Conservation (phyloP, 768 basidiomycete species). For the Xerocomellus amylosporus region DNA sequence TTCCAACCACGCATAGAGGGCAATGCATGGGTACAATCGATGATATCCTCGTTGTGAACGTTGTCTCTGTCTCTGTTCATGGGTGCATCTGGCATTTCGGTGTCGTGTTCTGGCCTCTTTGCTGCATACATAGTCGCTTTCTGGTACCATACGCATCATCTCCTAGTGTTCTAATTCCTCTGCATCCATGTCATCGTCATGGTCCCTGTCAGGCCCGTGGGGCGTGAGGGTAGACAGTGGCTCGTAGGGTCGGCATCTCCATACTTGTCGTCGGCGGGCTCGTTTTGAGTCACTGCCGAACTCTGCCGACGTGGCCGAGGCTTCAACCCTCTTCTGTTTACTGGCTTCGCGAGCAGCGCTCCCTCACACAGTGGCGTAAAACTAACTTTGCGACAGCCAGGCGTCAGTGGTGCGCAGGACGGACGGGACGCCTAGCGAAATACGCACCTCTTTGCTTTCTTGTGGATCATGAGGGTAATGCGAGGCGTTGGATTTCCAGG, state of each 20-base stretch:
- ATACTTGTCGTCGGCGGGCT: conserved; percentile 1
- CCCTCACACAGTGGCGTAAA: conserved; percentile 71
- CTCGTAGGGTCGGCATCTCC: too few species aligned
- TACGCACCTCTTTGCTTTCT: conserved; percentile 86
- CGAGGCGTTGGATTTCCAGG: conserved; percentile 95
- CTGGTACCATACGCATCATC: conserved; percentile 4
- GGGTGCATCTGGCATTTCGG: too few species aligned
- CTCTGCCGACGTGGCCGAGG: not conserved
- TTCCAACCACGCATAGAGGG: conserved; percentile 68
- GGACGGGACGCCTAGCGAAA: not conserved
- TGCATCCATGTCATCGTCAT: conserved; percentile 9
- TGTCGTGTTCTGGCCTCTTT: not conserved
- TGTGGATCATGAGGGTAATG: conserved; percentile 90
- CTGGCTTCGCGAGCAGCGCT: conserved; percentile 40
- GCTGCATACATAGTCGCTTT: conserved; percentile 6
- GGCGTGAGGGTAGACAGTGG: too few species aligned
- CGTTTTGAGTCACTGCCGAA: not conserved
- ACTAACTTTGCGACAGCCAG: conserved; percentile 31
- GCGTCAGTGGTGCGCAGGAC: not conserved
- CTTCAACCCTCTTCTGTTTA: conserved; percentile 19
- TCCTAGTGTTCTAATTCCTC: conserved; percentile 9
- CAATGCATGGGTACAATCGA: conserved; percentile 63
- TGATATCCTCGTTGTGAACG: too few species aligned
- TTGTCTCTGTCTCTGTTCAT: too few species aligned
- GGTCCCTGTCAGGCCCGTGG: conserved; percentile 6